Percentiles rank a stretch among this genome's conserved stretches.
phyloP scores from a whole-genome alignment of 2,329 filamentous ascomycete genomes.

The Exophiala viscosa region DNA sequence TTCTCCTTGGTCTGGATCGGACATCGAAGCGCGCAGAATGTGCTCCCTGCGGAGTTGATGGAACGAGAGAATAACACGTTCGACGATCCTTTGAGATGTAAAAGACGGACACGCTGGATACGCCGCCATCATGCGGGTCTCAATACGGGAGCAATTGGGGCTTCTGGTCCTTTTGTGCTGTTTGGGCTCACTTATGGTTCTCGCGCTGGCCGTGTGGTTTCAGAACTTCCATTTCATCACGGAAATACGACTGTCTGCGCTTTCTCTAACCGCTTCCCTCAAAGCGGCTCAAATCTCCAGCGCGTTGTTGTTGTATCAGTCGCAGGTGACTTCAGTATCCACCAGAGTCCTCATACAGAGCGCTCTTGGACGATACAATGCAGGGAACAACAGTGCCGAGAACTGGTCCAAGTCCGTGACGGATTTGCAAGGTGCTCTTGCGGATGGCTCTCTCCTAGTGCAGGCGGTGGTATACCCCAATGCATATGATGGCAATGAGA shows the following conservation, averaged over 20 bases:
- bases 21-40: slow-evolving; percentile 3
- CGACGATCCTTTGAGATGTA: slow-evolving; percentile 14
- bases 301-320: slow-evolving; percentile 74
- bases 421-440: slow-evolving; percentile 71
- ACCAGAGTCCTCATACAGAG: slow-evolving; percentile 57
- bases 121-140: slow-evolving; percentile 64
- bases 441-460: slow-evolving; percentile 57
- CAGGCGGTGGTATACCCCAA: slow-evolving; percentile 72
- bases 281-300: slow-evolving; percentile 79
- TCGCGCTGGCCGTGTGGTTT: slow-evolving; percentile 70
- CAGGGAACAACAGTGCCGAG: slow-evolving; percentile 49
- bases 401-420: slow-evolving; percentile 60
- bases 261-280: slow-evolving; percentile 76
- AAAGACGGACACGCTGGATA: slow-evolving; percentile 4
- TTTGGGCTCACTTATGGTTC: slow-evolving; percentile 69
- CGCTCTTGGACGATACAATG: slow-evolving; percentile 50
- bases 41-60: slow-evolving; percentile 5
- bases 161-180: slow-evolving; percentile 72
- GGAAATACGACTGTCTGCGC: slow-evolving; percentile 55
- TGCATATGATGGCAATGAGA: slow-evolving; percentile 55
- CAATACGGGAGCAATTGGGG: slow-evolving; percentile 82
- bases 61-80: slow-evolving; percentile 4
- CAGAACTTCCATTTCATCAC: slow-evolving; percentile 62
- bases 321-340: slow-evolving; percentile 66
- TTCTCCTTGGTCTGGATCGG: background rate